Evolutionary conservation across 495 filamentous ascomycete genomes (phyloP), one percentile per base, ranked within the genome.

Genomic region (Xylaria castorea): DNA sequence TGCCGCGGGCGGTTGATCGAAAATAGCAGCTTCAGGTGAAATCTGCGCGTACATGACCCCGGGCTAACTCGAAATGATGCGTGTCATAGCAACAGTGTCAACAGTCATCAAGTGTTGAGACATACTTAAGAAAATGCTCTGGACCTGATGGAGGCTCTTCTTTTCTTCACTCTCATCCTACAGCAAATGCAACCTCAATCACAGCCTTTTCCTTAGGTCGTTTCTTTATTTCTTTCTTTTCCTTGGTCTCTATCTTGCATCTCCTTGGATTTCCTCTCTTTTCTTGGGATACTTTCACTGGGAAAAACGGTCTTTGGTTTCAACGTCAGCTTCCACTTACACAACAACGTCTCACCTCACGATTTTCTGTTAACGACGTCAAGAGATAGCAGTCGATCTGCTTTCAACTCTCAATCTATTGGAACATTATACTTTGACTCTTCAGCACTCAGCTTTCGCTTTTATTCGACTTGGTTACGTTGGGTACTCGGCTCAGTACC

Each of bases 151-250:
- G 40, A 50, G 51, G 42, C 68, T 62, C 57, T 27, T 48, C 16
- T 58, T 40, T 60, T 51, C 53, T 73, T 72, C 66, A 46, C 68
- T 27, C 16, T 66, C 66, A 71, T 62, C 66, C 72, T 73, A 42
- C n/a, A 72, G 71, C 50, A 32, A 74, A 61, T 61, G n/a, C 51
- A 70, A 51, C 63, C 67, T 73, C 73, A 73, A 36, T 51, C 50
- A 73, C 48, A 73, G 55, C 40, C 62, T 65, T 74, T 76, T 71
- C 74, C 77, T 71, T 77, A 76, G 79, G 74, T 70, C 77, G 75
- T 69, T 75, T 68, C 30, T 53, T 68, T 75, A 76, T 57, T 74
- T 75, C 30, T 79, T 73, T 79, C 62, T 44, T 78, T 69, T 72
- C 65, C 62, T 58, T 34, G 1, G 73, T 63, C 62, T 71, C 70